Conservation (phyloP, 306 rosid species). For the Rosa persica region DNA sequence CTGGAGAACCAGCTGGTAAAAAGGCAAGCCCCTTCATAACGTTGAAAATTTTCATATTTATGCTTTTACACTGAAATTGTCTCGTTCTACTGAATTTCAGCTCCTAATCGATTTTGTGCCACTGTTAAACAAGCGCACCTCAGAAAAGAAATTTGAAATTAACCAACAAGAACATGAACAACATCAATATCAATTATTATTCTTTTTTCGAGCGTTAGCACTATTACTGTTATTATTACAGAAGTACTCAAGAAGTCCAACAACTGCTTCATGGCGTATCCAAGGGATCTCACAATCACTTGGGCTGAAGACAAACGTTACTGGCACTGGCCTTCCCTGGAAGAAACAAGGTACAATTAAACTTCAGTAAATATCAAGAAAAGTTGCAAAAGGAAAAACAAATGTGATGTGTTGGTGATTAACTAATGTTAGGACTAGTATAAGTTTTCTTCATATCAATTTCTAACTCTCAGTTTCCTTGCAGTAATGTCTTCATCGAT, state of each 20-base stretch:
- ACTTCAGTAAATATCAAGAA: neutral
- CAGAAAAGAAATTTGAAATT: neutral
- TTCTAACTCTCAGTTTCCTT: neutral
- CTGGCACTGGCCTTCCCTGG: constrained; percentile 53
- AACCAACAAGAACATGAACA: neutral
- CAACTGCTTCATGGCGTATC: constrained; percentile 67
- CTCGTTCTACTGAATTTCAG: neutral
- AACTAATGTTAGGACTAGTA: neutral
- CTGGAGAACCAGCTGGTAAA: neutral
- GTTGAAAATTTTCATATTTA: neutral
- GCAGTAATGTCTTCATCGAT: constrained; percentile 54
- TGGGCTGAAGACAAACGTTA: constrained; percentile 47
- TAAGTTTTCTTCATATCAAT: neutral
- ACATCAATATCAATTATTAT: neutral
- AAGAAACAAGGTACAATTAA: constrained; percentile 47
- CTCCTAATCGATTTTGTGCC: neutral
- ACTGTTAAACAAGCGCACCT: neutral
- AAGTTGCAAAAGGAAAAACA: neutral
- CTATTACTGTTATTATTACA: constrained; percentile 4
- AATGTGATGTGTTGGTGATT: neutral
- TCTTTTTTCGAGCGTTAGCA: neutral
- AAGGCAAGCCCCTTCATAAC: constrained; percentile 26
- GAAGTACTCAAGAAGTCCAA: constrained; percentile 40
- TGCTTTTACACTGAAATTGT: neutral
- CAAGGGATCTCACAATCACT: constrained; percentile 59